Evolutionary conservation across 306 rosid genomes (phyloP), one percentile per base, ranked within the genome.

Genomic region (Ziziphus jujuba): DNA sequence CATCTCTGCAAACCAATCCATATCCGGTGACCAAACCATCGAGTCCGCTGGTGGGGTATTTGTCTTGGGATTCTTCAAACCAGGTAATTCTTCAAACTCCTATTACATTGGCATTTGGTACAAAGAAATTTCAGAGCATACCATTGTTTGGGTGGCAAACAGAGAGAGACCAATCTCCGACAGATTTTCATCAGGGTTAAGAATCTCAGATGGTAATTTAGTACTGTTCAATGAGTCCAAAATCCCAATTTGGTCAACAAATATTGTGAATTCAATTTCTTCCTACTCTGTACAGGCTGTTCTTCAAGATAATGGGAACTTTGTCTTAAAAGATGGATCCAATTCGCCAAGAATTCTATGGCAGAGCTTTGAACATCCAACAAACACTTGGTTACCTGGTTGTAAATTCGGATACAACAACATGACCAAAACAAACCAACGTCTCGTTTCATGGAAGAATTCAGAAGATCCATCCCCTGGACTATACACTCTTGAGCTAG

Each of bases 71-170:
- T 88, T 88, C 84, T 73, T 84, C 81, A 56, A 40, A 6, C 50
- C 81, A 80, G 85, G 89, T 79, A 79, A 72, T 1, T 22, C 81
- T 45, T 73, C 83, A 13, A 80, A 79, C 23, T 79, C 75, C 72
- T 85, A 88, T 64, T n/a, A n/a, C n/a, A 73, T 84, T 73, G 83
- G 91, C 71, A 84, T 81, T 5, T 85, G 89, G 95, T 85, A 88
- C 87, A 73, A 75, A 16, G 44, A 66, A 9, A 24, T 81, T 12
- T 5, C 69, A 25, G 5, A 0, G 4, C 45, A 3, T 56, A 77
- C 83, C 38, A 2, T 49, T 20, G 95, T 88, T 59, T 88, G 89
- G 95, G 86, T 84, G 2, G 95, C 91, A 7, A 88, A 88, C 28
- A 75, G 95, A 66, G 81, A 84, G 22, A 9, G 59, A 5, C 87